Evolutionary conservation across 75 land plant species (phyloP), one percentile per base, ranked within the genome.

Genomic region (Pinus albicaulis): DNA sequence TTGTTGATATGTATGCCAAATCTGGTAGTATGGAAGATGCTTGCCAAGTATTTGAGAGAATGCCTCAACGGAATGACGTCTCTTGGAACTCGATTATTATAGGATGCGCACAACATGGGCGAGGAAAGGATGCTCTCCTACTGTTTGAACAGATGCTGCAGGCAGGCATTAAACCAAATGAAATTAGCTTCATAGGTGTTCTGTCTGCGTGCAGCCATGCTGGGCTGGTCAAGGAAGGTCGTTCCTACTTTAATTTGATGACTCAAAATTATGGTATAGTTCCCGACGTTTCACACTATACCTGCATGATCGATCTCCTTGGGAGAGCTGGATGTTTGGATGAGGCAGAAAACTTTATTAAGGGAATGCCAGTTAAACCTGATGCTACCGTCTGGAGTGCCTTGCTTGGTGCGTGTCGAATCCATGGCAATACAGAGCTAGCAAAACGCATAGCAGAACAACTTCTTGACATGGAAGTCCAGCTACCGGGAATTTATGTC

Each of bases 141-240:
- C 56, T 88, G n/a, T 90, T 85, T 58, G 56, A 68, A 57, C 75
- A 77, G 28, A 83, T 88, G 90, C 68, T 89, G 34, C 52, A 24
- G 15, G 65, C 19, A 65, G 90, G 88, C 5, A 62, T 83, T 13
- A 72, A 64, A 60, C 83, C 83, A 58, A 73, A 82, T 60, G 76
- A 72, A 24, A 72, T 93, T 69, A 88, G 93, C 4, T 90, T 93
- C 64, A 55, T 87, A 56, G 79, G 87, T 72, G 87, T 89, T 59
- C 81, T 92, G 20, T 81, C 90, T 68, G 90, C 89, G 24, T 92
- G 95, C 73, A 86, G 89, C 68, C 95, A 86, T 82, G 75, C 76
- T 55, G 93, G 95, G 0, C 52, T 92, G 72, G 81, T 84, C 23
- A 82, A 86, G n/a, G 73, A 83, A 74, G 90, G 91, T 15, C 19